Percentiles rank a stretch among this genome's conserved stretches.
Evolutionary conservation across 441 rosid genomes (phyloP).

Genomic region (Brassica balearica): DNA sequence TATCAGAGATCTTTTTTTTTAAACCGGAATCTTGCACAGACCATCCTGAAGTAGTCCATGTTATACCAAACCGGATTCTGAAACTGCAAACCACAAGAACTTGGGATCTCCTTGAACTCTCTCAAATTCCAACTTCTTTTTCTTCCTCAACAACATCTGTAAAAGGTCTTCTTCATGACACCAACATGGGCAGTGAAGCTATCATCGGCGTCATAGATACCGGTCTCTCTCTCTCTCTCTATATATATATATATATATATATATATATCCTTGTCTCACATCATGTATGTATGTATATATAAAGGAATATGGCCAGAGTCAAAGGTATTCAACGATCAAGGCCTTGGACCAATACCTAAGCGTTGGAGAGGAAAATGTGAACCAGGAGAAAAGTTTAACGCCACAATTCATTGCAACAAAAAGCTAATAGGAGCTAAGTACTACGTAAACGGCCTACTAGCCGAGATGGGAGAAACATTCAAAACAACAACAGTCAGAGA

Average conservation of each 20-base stretch:
- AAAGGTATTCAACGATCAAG: conserved; percentile 53
- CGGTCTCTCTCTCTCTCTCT: conserved; percentile 38
- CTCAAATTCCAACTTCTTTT: conserved; percentile 41
- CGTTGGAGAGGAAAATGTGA: conserved; percentile 69
- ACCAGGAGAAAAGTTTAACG: conserved; percentile 62
- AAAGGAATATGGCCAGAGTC: conserved; percentile 54
- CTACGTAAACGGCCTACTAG: conserved; percentile 53
- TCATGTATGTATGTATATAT: background rate
- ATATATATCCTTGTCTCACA: background rate
- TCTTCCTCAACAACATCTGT: conserved; percentile 21
- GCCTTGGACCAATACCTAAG: conserved; percentile 51
- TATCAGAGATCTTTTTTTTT: conserved; percentile 7
- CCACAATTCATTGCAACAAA: conserved; percentile 55
- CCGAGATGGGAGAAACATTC: background rate
- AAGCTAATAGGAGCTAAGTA: conserved; percentile 75
- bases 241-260: background rate
- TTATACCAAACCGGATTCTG: conserved; percentile 58
- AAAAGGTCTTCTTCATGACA: conserved; percentile 47
- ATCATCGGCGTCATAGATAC: conserved; percentile 67
- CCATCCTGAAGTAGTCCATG: conserved; percentile 59
- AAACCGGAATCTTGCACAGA: conserved; percentile 41
- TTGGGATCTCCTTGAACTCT: conserved; percentile 71
- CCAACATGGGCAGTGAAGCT: conserved; percentile 68
- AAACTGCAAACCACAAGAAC: conserved; percentile 69
- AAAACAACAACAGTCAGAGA: conserved; percentile 1